These are phyloP conservation scores for Saprolegnia parasitica DNA, from an alignment of 352 stramenopile species.

Conservation along the genomic window DNA sequence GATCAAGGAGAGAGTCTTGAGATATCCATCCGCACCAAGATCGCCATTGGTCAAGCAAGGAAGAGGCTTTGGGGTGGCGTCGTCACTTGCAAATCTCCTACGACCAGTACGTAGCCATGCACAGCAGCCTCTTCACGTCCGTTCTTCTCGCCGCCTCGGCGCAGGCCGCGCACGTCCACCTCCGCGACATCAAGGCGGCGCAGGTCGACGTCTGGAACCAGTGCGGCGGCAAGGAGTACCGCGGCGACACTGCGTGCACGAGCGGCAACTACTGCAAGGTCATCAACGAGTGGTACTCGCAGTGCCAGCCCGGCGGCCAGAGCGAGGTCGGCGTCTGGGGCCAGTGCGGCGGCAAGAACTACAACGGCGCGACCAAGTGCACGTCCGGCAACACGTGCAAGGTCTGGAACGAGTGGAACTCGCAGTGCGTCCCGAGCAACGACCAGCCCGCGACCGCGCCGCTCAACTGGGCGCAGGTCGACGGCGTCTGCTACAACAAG, in stretches of 20 bases:
- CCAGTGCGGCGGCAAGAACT: conserved; percentile 25
- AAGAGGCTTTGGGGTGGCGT: neutral
- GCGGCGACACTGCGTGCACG: conserved; percentile 6
- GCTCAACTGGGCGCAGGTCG: conserved; percentile 2
- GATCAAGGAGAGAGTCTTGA: too few relatives aligned
- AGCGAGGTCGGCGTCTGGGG: neutral
- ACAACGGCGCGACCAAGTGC: conserved; percentile 16
- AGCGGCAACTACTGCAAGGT: conserved; percentile 5
- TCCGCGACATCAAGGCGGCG: neutral
- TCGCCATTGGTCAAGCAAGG: too few relatives aligned
- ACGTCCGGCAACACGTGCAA: neutral
- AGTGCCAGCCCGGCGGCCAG: neutral
- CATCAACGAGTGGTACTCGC: conserved; percentile 23
- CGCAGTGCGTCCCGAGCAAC: conserved; percentile 17
- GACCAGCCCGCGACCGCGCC: neutral
- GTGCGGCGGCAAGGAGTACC: conserved; percentile 23
- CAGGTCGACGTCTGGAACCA: conserved; percentile 5
- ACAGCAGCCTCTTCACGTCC: neutral
- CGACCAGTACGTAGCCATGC: too few relatives aligned
- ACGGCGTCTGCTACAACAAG: neutral
- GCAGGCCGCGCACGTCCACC: neutral
- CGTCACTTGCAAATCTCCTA: neutral
- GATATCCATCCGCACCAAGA: too few relatives aligned
- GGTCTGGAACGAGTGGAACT: conserved; percentile 14
- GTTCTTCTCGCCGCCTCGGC: neutral